Evolutionary conservation across 192 early-diverging fungal genomes (phyloP), one percentile per base, ranked within the genome.

Genomic region (Helicostylum pulchrum): DNA sequence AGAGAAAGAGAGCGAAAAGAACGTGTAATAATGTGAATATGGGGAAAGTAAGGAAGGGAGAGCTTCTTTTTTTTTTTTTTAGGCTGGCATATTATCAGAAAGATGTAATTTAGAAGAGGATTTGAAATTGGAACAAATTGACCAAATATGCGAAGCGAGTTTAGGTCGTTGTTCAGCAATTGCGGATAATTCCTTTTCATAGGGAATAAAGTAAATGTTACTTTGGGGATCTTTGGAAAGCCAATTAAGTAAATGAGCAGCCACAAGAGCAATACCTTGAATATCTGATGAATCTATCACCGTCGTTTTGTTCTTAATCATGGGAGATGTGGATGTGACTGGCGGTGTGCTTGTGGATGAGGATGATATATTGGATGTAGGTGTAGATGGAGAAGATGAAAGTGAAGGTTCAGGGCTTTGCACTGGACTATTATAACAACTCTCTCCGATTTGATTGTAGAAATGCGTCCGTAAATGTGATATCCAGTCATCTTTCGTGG

Each of bases 181-280:
- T 11, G 44, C n/a, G 17, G 44, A 17, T 23, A 69, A 48, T 12
- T 69, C 67, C n/a, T 61, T 52, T 46, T 63, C 67, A 55, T 63
- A 69, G 19, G 67, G 61, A 61, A 62, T 62, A 48, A 69, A 63
- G 49, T 69, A 63, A 20, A 39, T 26, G 21, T 52, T 52, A 43
- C 61, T 63, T 53, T 17, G 3, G 11, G 61, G 50, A 39, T 69
- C 52, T 34, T 62, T 48, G 17, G 67, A 62, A n/a, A 69, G 34
- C 32, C 42, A 42, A 23, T 17, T 12, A 12, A 69, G 43, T 31
- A 69, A 34, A 47, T 56, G 61, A 23, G 51, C 45, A 12, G 67
- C 67, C 15, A 69, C 61, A 15, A 69, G 47, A 4, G 67, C 51
- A 47, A 69, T 51, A 12, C 67, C 67, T 20, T 56, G 21, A 7